A percentile compares a stretch with the other conserved stretches of the same genome.
Conservation (phyloP, 2,329 filamentous ascomycete species). For the Fusarium mundagurra region DNA sequence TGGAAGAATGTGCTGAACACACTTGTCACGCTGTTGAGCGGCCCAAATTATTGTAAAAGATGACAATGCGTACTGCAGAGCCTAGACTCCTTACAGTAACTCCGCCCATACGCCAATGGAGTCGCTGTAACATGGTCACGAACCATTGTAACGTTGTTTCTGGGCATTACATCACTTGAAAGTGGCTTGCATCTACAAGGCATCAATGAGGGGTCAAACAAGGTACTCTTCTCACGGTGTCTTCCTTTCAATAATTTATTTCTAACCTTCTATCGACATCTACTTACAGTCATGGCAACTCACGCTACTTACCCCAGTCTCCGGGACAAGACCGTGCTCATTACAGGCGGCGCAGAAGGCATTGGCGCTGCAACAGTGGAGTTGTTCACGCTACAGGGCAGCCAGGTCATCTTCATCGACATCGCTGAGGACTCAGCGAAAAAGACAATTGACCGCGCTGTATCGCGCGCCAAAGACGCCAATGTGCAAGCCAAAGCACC, state of each 20-base stretch:
- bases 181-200: not conserved
- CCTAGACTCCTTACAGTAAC: not conserved
- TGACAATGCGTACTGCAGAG: not conserved
- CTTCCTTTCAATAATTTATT: not conserved
- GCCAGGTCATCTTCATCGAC: slow-evolving; percentile 57
- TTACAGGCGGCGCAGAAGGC: slow-evolving; percentile 58
- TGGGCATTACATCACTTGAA: not conserved
- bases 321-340: slow-evolving; percentile 52
- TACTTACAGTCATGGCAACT: not conserved
- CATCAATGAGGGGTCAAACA: not conserved
- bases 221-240: too few species aligned
- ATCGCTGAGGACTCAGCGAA: slow-evolving; percentile 44
- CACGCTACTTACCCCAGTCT: slow-evolving; percentile 55
- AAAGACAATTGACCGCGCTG: slow-evolving; percentile 42
- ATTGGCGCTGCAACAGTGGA: slow-evolving; percentile 58
- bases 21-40: not conserved
- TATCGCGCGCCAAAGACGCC: slow-evolving; percentile 7
- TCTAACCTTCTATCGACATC: not conserved
- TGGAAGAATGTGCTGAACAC: not conserved
- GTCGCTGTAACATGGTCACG: not conserved
- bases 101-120: not conserved
- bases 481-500: slow-evolving; percentile 40
- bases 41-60: not conserved
- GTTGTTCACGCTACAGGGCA: slow-evolving; percentile 56
- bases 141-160: not conserved